These are phyloP conservation scores for Capronia americana DNA, from an alignment of 2,329 filamentous ascomycete genomes.

Conservation along the genomic window DNA sequence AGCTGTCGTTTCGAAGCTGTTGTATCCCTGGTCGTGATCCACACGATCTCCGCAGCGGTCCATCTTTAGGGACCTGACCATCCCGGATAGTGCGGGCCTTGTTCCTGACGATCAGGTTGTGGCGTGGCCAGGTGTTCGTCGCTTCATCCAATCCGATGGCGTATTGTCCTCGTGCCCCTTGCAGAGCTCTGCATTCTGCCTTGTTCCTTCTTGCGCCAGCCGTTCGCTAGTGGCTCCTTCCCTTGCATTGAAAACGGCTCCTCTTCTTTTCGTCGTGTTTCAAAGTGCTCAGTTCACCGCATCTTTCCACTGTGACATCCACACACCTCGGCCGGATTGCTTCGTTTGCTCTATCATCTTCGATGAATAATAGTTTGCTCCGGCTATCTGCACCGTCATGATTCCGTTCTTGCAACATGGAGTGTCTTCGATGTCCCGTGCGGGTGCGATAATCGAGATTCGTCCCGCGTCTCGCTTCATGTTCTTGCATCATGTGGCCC, in stretches of 20 bases:
- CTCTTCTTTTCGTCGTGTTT: slow-evolving; percentile 10
- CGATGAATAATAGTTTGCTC: not conserved
- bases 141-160: slow-evolving; percentile 15
- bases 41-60: slow-evolving; percentile 22
- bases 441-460: slow-evolving; percentile 23
- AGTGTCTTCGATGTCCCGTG: slow-evolving; percentile 4
- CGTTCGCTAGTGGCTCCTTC: slow-evolving; percentile 8
- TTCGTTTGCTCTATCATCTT: not conserved
- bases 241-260: slow-evolving; percentile 6
- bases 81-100: slow-evolving; percentile 9
- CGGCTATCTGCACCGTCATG: slow-evolving; percentile 14
- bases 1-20: slow-evolving; percentile 15
- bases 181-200: slow-evolving; percentile 18
- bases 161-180: slow-evolving; percentile 14
- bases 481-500: slow-evolving; percentile 16
- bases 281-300: slow-evolving; percentile 13
- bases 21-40: slow-evolving; percentile 10
- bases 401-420: slow-evolving; percentile 16
- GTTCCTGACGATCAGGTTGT: slow-evolving; percentile 31
- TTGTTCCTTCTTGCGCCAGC: slow-evolving; percentile 14
- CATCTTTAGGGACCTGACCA: slow-evolving; percentile 6
- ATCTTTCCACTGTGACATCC: slow-evolving; percentile 2
- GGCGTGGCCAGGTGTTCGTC: slow-evolving; percentile 17
- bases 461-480: slow-evolving; percentile 15
- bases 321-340: slow-evolving; percentile 2